Percentiles rank a stretch among this genome's conserved stretches.
These are phyloP conservation scores for Anthracocystis panici-leucophaei DNA, from an alignment of 1,284 basidiomycete species.

Conservation along the genomic window DNA sequence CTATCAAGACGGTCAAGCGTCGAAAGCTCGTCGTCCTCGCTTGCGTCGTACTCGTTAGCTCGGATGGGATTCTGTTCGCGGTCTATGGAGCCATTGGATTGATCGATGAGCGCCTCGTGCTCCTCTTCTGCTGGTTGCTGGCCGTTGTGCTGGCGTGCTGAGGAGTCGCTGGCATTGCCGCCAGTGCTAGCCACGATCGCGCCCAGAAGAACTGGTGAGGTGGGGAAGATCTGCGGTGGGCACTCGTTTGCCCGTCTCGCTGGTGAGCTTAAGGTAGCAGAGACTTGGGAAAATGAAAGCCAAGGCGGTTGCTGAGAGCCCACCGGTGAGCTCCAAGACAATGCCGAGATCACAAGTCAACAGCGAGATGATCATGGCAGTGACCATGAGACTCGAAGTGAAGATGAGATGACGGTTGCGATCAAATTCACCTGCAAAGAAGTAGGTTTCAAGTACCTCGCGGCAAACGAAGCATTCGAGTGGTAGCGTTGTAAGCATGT, in stretches of 20 bases:
- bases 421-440: slow-evolving; percentile 58
- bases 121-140: slow-evolving; percentile 16
- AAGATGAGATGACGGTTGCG: slow-evolving; percentile 83
- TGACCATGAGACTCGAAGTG: slow-evolving; percentile 84
- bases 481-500: slow-evolving; percentile 97
- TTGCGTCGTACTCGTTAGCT: slow-evolving; percentile 36
- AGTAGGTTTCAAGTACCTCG: slow-evolving; percentile 74
- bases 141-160: background rate
- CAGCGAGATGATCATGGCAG: slow-evolving; percentile 87
- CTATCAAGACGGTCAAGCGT: slow-evolving; percentile 33
- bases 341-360: slow-evolving; percentile 96
- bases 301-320: slow-evolving; percentile 90
- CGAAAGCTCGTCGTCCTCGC: slow-evolving; percentile 37
- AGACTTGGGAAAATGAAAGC: slow-evolving; percentile 80
- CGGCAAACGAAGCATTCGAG: slow-evolving; percentile 93
- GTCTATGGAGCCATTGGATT: slow-evolving; percentile 29
- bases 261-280: slow-evolving; percentile 67
- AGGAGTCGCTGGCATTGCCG: background rate
- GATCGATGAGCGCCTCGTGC: slow-evolving; percentile 29
- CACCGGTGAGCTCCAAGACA: slow-evolving; percentile 96
- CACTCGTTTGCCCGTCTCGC: slow-evolving; percentile 51
- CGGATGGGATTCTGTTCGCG: slow-evolving; percentile 29
- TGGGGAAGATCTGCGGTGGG: slow-evolving; percentile 38
- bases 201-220: slow-evolving; percentile 33
- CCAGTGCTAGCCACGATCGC: slow-evolving; percentile 6